Percentiles rank a stretch among this genome's conserved stretches.
phyloP scores from a whole-genome alignment of 75 land plant species.

The Pseudotsuga menziesii region DNA sequence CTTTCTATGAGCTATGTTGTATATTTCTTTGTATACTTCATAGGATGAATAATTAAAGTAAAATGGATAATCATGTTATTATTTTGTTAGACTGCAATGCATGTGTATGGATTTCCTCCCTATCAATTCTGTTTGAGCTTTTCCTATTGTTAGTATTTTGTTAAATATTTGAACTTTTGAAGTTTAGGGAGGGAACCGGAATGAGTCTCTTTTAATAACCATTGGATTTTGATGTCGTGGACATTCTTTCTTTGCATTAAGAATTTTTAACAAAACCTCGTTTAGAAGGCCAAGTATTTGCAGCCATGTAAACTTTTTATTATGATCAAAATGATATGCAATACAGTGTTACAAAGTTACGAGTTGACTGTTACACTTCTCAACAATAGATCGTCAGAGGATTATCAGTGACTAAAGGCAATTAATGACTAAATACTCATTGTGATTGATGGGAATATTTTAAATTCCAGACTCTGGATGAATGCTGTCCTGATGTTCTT shows the following conservation, averaged over 20 bases:
- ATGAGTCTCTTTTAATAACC: neutral
- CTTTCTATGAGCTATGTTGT: neutral
- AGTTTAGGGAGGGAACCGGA: neutral
- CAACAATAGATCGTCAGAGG: no score
- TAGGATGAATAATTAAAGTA: neutral
- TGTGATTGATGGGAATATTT: no score
- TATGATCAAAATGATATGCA: no score
- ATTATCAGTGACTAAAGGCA: no score
- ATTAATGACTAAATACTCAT: no score
- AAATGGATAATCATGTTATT: neutral
- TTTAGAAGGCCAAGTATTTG: neutral
- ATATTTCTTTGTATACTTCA: neutral
- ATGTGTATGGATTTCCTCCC: neutral
- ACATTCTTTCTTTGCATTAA: neutral
- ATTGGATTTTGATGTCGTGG: neutral
- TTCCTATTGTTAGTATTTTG: neutral
- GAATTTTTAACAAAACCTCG: neutral
- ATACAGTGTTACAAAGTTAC: no score
- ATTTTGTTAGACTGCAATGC: neutral
- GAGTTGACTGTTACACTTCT: no score
- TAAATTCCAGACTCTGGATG: no score
- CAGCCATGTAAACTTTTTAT: neutral
- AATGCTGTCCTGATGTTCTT: no score
- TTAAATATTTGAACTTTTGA: neutral
- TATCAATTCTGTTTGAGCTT: neutral